Conservation (phyloP, 2,329 filamentous ascomycete species). For the Tolypocladium tundrense region DNA sequence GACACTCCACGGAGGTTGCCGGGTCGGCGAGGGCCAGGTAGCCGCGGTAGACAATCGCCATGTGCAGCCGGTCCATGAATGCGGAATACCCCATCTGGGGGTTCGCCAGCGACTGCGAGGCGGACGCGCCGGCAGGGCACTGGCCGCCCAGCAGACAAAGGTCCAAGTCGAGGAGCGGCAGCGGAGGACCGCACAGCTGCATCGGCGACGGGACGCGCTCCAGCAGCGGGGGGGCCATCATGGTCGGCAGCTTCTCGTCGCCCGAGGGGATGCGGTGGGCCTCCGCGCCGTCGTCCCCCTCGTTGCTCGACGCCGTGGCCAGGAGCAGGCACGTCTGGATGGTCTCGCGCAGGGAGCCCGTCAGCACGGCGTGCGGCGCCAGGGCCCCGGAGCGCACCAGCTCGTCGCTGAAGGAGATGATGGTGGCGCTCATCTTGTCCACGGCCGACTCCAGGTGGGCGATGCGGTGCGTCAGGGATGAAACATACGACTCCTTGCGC, state of each 20-base stretch:
- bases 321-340: conserved; percentile 6
- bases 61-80: conserved; percentile 8
- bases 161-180: background rate
- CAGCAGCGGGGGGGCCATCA: background rate
- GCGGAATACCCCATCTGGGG: background rate
- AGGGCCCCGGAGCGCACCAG: conserved; percentile 7
- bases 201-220: background rate
- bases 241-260: background rate
- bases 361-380: conserved; percentile 4
- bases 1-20: conserved; percentile 1
- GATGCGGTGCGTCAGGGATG: conserved; percentile 56
- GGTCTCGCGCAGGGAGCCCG: conserved; percentile 5
- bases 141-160: background rate
- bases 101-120: background rate
- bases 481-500: conserved; percentile 68
- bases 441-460: conserved; percentile 52
- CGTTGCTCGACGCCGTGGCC: background rate
- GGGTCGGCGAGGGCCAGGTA: conserved; percentile 6
- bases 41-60: conserved; percentile 5
- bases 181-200: background rate
- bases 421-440: conserved; percentile 51
- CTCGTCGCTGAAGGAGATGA: conserved; percentile 7
- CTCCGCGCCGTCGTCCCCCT: background rate
- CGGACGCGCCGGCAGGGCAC: background rate
- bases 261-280: no score